Conservation (phyloP, 2,329 filamentous ascomycete species). For the Cordyceps cateniannulata region DNA sequence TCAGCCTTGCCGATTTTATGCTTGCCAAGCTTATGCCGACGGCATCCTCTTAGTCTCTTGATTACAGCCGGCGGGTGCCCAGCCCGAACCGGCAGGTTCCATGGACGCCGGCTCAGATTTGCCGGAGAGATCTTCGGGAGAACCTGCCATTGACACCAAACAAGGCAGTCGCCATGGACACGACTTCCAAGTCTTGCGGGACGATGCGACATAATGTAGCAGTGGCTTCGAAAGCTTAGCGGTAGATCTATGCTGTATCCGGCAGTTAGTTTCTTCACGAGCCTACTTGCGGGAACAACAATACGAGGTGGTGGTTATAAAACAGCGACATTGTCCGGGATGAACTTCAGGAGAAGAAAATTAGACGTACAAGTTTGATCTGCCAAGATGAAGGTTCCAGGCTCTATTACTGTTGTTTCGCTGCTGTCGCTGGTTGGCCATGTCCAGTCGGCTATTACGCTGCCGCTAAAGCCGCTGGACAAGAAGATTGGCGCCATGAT, state of each 20-base stretch:
- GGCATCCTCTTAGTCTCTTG: background rate
- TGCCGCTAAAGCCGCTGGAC: conserved; percentile 8
- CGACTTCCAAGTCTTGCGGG: background rate
- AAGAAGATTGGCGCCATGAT: background rate
- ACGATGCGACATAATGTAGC: conserved; percentile 1
- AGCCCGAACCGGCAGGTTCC: conserved; percentile 2
- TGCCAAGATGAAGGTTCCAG: conserved; percentile 2
- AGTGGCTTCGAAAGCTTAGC: background rate
- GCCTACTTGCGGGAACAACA: background rate
- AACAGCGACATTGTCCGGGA: background rate
- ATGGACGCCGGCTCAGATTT: background rate
- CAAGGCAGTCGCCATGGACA: background rate
- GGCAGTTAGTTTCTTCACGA: conserved; percentile 7
- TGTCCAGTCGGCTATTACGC: conserved; percentile 10
- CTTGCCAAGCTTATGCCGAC: background rate
- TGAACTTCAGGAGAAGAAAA: background rate
- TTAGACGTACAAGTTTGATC: background rate
- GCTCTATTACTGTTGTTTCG: background rate
- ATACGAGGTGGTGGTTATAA: background rate
- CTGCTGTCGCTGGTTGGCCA: conserved; percentile 6
- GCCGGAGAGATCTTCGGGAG: background rate
- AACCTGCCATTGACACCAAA: background rate
- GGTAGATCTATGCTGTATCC: conserved; percentile 4
- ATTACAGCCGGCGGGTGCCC: background rate
- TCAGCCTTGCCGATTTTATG: background rate